Evolutionary conservation across 257 asterid species (phyloP).

Genomic region (Henckelia pumila): DNA sequence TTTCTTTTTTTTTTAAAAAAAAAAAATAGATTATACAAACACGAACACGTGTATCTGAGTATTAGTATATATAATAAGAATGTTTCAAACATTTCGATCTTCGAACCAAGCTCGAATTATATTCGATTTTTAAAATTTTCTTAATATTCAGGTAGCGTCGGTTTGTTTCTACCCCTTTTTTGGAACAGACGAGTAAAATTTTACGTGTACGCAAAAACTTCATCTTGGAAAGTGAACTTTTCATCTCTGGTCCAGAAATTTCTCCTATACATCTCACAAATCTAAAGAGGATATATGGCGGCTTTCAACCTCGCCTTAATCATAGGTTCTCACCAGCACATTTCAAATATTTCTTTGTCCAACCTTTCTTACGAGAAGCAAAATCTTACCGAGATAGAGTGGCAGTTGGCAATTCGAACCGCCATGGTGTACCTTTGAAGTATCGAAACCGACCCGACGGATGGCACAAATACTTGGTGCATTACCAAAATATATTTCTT

Average conservation of each 20-base stretch:
- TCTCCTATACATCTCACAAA: not conserved
- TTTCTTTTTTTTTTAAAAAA: too few relatives aligned
- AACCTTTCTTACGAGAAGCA: not conserved
- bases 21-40: too few relatives aligned
- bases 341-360: not conserved
- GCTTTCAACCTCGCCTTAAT: not conserved
- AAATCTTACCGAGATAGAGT: not conserved
- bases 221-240: not conserved
- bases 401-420: constrained; percentile 13
- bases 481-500: constrained; percentile 4
- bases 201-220: not conserved
- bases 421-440: constrained; percentile 13
- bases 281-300: not conserved
- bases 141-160: too few relatives aligned
- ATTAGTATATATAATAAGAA: too few relatives aligned
- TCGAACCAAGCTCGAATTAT: too few relatives aligned
- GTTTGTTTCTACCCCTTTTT: too few relatives aligned
- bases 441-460: constrained; percentile 1
- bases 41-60: too few relatives aligned
- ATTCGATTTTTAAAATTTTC: too few relatives aligned
- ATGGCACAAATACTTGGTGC: not conserved
- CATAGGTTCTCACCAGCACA: constrained; percentile 3
- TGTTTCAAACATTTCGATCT: too few relatives aligned
- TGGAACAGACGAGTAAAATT: too few relatives aligned
- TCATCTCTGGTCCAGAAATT: not conserved